Evolutionary conservation across 2,329 filamentous ascomycete species (phyloP).

Genomic region (Colletotrichum coccodes): DNA sequence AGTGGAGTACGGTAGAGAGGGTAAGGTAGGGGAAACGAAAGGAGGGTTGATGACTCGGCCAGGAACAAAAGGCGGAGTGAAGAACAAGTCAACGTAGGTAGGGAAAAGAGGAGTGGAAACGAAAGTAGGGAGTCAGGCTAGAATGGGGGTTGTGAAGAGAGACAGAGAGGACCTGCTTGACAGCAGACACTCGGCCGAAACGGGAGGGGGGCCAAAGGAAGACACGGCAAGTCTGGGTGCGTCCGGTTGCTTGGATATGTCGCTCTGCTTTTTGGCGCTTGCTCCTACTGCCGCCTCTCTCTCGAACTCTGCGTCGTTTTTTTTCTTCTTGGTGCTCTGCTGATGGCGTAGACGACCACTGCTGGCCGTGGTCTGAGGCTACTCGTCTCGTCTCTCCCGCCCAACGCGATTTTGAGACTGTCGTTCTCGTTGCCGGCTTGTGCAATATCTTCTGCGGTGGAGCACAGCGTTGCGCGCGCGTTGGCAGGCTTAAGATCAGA

Average conservation of each 20-base stretch:
- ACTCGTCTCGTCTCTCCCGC: constrained; percentile 19
- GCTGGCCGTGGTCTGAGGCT: constrained; percentile 25
- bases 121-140: constrained; percentile 33
- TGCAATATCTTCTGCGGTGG: constrained; percentile 32
- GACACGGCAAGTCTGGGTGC: constrained; percentile 23
- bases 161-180: constrained; percentile 30
- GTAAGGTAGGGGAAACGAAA: constrained; percentile 31
- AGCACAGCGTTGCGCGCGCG: constrained; percentile 30
- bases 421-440: constrained; percentile 24
- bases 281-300: constrained; percentile 23
- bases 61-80: constrained; percentile 25
- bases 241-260: constrained; percentile 18
- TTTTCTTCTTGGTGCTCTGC: not conserved
- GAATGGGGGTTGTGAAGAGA: constrained; percentile 28
- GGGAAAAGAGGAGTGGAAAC: constrained; percentile 26
- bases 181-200: constrained; percentile 29
- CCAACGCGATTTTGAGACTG: constrained; percentile 12
- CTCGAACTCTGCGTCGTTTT: constrained; percentile 6
- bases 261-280: constrained; percentile 9
- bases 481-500: constrained; percentile 25
- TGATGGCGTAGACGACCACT: constrained; percentile 18
- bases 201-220: constrained; percentile 28
- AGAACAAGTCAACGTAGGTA: constrained; percentile 19
- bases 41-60: constrained; percentile 30
- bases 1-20: constrained; percentile 33